phyloP scores from a whole-genome alignment of 495 filamentous ascomycete species.

The Aspergillus bertholletiae region DNA sequence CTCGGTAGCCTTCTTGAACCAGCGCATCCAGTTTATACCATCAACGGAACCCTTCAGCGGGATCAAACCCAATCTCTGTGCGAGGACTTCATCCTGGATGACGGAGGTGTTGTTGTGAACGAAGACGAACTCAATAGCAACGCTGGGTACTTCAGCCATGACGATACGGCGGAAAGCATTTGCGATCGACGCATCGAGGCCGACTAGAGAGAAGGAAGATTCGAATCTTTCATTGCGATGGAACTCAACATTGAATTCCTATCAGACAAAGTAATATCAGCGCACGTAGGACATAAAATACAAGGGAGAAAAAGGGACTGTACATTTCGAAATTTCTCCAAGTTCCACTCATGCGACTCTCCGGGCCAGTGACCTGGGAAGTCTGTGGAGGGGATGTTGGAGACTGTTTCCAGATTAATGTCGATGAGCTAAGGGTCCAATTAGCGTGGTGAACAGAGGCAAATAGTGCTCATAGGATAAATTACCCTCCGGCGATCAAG shows the following conservation, averaged over 20 bases:
- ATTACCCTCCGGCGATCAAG: slow-evolving; percentile 48
- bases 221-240: slow-evolving; percentile 74
- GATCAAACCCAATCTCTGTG: slow-evolving; percentile 83
- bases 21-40: slow-evolving; percentile 76
- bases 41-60: slow-evolving; percentile 75
- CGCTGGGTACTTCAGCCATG: slow-evolving; percentile 87
- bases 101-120: slow-evolving; percentile 93
- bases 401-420: slow-evolving; percentile 84
- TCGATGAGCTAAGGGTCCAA: slow-evolving; percentile 65
- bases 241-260: slow-evolving; percentile 73
- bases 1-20: slow-evolving; percentile 59
- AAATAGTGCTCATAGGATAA: not conserved
- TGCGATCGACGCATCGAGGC: slow-evolving; percentile 86
- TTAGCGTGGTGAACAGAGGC: slow-evolving; percentile 12
- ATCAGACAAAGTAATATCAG: slow-evolving; percentile 13
- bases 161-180: slow-evolving; percentile 98
- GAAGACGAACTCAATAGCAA: slow-evolving; percentile 91
- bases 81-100: slow-evolving; percentile 94
- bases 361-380: slow-evolving; percentile 87
- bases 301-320: not conserved
- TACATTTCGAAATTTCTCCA: slow-evolving; percentile 67
- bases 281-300: not conserved
- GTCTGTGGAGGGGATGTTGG: slow-evolving; percentile 81
- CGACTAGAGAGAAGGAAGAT: slow-evolving; percentile 83
- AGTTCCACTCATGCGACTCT: slow-evolving; percentile 84